Evolutionary conservation across 352 stramenopile genomes (phyloP), one percentile per base, ranked within the genome.

Genomic region (Phytophthora idaei): DNA sequence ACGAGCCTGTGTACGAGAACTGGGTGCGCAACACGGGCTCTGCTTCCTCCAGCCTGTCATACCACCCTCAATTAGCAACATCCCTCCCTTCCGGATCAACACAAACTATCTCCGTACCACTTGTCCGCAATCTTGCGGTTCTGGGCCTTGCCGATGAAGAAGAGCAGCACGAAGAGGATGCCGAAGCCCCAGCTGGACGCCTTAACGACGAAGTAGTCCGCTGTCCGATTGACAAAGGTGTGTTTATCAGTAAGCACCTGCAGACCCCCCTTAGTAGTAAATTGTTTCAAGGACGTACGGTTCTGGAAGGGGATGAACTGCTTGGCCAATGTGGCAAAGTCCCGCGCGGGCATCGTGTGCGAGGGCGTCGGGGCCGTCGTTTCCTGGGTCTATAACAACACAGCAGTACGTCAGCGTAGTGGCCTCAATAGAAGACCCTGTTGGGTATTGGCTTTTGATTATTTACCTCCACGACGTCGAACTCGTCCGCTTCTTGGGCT

Each of bases 1-100:
- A 90, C 10, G 76, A 74, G 12, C 81, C 81, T 17, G 83, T 92
- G 78, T 92, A 94, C 51, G 82, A 77, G 48, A 94, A 94, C 64
- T 92, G 80, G 41, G 87, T 83, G 28, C 77, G 64, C 12, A 94
- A 58, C 63, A 83, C 60, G 15, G 85, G 83, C 54, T 94, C 83
- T 34, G 78, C 78, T 42, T 80, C 77, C 28, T 91, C 80, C 14
- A 92, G 57, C 83, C 85, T 91, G 45, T 46, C 9, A n/a, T 14
- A 57, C 36, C 21, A 51, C 21, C 17, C n/a, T 59, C 12, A 9
- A 21, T 59, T 11, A 48, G 17, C 27, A 14, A 36, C 32, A 5
- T 15, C 5, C 27, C 25, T 25, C 31, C 9, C 25, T 17, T 5
- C 9, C 44, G 27, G 5, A 52, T 0, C 45, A 53, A 28, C 10